Evolutionary conservation across 352 stramenopile species (phyloP), one percentile per base, ranked within the genome.

Genomic region (Phytopythium kandeliae): DNA sequence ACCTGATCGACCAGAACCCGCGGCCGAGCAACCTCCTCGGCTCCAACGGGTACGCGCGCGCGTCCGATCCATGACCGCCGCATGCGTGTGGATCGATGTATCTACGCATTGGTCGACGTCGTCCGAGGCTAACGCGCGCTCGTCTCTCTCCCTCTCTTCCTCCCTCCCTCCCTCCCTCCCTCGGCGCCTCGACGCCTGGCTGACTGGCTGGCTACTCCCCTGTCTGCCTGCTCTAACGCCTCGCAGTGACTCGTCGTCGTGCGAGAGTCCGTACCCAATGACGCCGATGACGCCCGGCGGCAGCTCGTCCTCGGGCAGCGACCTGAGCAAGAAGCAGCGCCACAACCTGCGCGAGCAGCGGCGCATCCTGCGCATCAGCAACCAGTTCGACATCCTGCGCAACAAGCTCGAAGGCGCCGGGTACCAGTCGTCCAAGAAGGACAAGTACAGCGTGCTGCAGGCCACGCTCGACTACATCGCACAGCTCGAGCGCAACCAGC

Each of bases 401-500:
- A 69, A 69, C 47, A 92, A 89, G 52, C 77, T 92, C 21, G 81
- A 92, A 48, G 64, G 42, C 7, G 81, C 74, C 9, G 78, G 78
- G 26, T 90, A 89, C 62, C 71, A 70, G 34, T 84, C 72, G 6
- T 82, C 72, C 45, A 92, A 90, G 69, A 92, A 89, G 55, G 81
- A 92, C 73, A 92, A 92, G 62, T 89, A 88, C 62, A 89, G 74
- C 44, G 80, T 92, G 44, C 67, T 92, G 16, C 78, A 89, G 52
- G 78, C 81, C 21, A 92, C 81, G 46, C 75, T 92, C 48, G 81
- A 89, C 57, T 92, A 92, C 67, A 89, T 92, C 53, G 68, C 51
- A 7, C 74, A 81, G 48, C 71, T 92, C 26, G 81, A 92, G 55
- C 68, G 65, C 48, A 85, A 87, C 60, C 74, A 86, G 52, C 60